Evolutionary conservation across 768 basidiomycete species (phyloP).

Genomic region (Boletus insuetus): DNA sequence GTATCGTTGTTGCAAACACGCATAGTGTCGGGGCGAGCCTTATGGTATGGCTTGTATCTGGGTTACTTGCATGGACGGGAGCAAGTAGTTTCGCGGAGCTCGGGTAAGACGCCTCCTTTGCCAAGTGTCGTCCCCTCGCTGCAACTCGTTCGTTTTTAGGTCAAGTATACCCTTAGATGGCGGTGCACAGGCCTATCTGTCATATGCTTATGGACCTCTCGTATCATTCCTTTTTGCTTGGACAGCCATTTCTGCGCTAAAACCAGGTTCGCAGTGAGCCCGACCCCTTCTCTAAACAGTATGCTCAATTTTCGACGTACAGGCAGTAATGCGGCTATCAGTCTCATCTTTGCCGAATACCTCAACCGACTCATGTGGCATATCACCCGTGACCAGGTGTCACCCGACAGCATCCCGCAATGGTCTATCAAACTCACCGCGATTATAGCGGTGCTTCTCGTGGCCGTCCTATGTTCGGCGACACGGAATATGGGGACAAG

Average conservation of each 20-base stretch:
- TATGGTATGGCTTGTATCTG: slow-evolving; percentile 78
- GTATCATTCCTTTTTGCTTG: slow-evolving; percentile 92
- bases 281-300: neutral
- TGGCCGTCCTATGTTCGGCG: slow-evolving; percentile 76
- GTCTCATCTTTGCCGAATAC: slow-evolving; percentile 90
- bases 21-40: slow-evolving; percentile 90
- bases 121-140: neutral
- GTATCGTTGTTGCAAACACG: slow-evolving; percentile 85
- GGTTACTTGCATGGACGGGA: slow-evolving; percentile 91
- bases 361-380: slow-evolving; percentile 87
- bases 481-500: slow-evolving; percentile 76
- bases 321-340: slow-evolving; percentile 82
- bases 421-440: slow-evolving; percentile 93
- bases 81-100: slow-evolving; percentile 93
- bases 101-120: slow-evolving; percentile 50
- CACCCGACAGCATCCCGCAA: slow-evolving; percentile 77
- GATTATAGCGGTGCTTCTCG: slow-evolving; percentile 57
- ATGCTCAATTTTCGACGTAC: slow-evolving; percentile 3
- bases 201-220: slow-evolving; percentile 84
- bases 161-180: slow-evolving; percentile 42
- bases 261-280: slow-evolving; percentile 57
- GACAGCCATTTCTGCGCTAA: slow-evolving; percentile 88
- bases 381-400: slow-evolving; percentile 62
- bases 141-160: slow-evolving; percentile 4
- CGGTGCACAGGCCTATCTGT: slow-evolving; percentile 75